These are phyloP conservation scores for Kazachstania africana DNA, from an alignment of 805 yeast species.

Conservation along the genomic window DNA sequence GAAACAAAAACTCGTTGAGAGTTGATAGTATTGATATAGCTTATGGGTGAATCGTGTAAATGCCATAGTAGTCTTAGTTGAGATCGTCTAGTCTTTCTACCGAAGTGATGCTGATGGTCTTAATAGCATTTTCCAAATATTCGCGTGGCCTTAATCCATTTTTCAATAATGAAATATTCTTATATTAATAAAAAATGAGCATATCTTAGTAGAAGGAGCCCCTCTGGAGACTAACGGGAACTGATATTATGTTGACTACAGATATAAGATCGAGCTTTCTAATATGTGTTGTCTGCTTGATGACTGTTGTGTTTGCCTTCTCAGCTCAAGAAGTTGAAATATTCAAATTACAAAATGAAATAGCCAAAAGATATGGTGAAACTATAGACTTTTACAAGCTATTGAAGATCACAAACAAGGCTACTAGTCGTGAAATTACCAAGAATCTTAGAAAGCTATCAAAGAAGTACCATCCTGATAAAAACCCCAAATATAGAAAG, in stretches of 20 bases:
- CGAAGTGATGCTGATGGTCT: too few species aligned
- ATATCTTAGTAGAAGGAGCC: too few species aligned
- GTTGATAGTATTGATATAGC: conserved; percentile 20
- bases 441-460: conserved; percentile 64
- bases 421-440: conserved; percentile 42
- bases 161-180: too few species aligned
- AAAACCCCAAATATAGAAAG: conserved; percentile 37
- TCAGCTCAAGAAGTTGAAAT: conserved; percentile 67
- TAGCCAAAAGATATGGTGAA: conserved; percentile 50
- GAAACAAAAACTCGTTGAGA: conserved; percentile 17
- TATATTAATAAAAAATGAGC: too few species aligned
- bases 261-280: too few species aligned
- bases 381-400: conserved; percentile 58
- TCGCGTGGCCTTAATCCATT: too few species aligned
- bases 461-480: conserved; percentile 77
- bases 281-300: too few species aligned
- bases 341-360: conserved; percentile 55
- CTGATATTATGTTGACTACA: too few species aligned
- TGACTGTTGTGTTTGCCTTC: conserved; percentile 32
- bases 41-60: conserved; percentile 5
- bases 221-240: too few species aligned
- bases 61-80: too few species aligned
- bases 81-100: too few species aligned
- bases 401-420: conserved; percentile 37
- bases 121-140: too few species aligned